These are phyloP conservation scores for Phytophthora ramorum DNA, from an alignment of 352 stramenopile genomes.

Conservation along the genomic window DNA sequence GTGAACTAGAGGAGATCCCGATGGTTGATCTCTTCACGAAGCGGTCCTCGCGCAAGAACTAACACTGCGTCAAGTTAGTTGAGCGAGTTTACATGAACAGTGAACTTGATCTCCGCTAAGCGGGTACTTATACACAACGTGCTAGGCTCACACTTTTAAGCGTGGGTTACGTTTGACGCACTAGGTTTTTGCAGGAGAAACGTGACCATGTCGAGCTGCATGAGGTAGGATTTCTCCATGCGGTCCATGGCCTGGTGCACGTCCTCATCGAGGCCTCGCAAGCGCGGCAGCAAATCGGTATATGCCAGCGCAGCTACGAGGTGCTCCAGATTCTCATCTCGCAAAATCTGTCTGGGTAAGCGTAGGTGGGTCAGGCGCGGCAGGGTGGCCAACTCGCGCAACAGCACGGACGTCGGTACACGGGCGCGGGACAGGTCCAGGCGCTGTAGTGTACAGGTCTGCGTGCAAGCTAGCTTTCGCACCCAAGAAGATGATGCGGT, in stretches of 20 bases:
- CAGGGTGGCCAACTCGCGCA: conserved; percentile 62
- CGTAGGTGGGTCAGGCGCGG: conserved; percentile 68
- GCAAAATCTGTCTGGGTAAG: conserved; percentile 65
- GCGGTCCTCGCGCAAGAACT: conserved; percentile 54
- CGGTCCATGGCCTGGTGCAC: conserved; percentile 70
- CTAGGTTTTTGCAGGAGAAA: conserved; percentile 55
- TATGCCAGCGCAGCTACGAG: conserved; percentile 74
- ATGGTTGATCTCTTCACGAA: conserved; percentile 90
- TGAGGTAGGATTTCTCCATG: conserved; percentile 72
- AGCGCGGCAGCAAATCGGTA: conserved; percentile 48
- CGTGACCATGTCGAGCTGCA: conserved; percentile 74
- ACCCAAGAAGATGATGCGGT: conserved; percentile 72
- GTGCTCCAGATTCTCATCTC: conserved; percentile 79
- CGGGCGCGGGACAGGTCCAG: conserved; percentile 66
- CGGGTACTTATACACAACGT: conserved; percentile 2
- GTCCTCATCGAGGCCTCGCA: conserved; percentile 65
- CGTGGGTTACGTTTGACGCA: conserved; percentile 1
- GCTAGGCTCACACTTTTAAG: neutral
- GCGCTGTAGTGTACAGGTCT: conserved; percentile 63
- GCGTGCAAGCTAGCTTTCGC: conserved; percentile 52
- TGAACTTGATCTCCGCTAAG: conserved; percentile 14
- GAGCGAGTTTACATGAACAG: conserved; percentile 6
- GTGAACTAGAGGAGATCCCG: conserved; percentile 89
- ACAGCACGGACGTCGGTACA: conserved; percentile 67
- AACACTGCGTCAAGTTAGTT: conserved; percentile 3